phyloP scores from a whole-genome alignment of 306 rosid species.

The Glycine soja region DNA sequence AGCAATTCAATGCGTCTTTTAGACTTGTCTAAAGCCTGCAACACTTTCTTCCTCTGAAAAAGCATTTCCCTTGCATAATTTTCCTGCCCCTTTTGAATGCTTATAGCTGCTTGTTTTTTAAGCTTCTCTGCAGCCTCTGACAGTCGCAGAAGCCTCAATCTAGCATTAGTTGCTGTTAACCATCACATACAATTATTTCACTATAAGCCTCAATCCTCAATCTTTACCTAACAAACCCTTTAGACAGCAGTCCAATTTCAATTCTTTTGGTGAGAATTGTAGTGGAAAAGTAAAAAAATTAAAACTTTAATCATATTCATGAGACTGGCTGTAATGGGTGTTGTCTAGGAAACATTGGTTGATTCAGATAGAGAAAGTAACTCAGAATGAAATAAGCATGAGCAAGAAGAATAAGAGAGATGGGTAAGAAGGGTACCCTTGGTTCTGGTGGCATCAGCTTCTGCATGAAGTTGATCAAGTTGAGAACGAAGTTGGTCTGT shows the following conservation, averaged over 20 bases:
- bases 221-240: not conserved
- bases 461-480: slow-evolving; percentile 76
- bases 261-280: not conserved
- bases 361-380: not conserved
- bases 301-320: not conserved
- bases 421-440: slow-evolving; percentile 54
- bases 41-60: slow-evolving; percentile 86
- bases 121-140: slow-evolving; percentile 98
- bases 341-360: not conserved
- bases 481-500: slow-evolving; percentile 73
- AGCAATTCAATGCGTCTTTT: slow-evolving; percentile 82
- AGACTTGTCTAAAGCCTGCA: slow-evolving; percentile 88
- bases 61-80: slow-evolving; percentile 80
- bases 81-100: slow-evolving; percentile 75
- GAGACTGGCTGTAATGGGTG: not conserved
- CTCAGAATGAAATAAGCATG: not conserved
- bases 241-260: not conserved
- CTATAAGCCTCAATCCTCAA: not conserved
- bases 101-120: slow-evolving; percentile 77
- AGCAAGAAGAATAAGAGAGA: not conserved
- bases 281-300: not conserved
- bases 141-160: slow-evolving; percentile 79
- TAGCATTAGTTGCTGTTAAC: slow-evolving; percentile 80
- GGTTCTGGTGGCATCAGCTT: slow-evolving; percentile 70
- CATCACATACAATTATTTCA: slow-evolving; percentile 27